Evolutionary conservation across 179 eudicot species (phyloP).

Genomic region (Amaranthus tricolor): DNA sequence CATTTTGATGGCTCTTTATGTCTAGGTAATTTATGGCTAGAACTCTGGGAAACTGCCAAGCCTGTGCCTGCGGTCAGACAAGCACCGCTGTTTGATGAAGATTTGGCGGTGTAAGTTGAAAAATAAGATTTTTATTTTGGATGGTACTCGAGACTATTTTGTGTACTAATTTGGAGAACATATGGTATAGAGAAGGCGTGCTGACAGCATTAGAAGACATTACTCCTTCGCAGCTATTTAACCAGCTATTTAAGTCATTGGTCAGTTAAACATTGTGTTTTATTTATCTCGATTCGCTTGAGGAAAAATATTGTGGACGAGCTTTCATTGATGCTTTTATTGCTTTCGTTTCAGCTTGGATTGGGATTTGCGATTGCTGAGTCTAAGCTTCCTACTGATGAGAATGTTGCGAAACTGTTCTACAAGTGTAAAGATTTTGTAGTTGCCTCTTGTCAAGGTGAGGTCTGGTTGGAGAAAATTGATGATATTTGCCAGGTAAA

Average conservation of each 20-base stretch:
- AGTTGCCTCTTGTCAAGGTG: constrained; percentile 60
- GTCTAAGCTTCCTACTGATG: constrained; percentile 51
- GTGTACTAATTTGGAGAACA: constrained; percentile 20
- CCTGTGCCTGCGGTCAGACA: constrained; percentile 92
- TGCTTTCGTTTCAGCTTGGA: constrained; percentile 56
- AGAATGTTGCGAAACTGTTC: constrained; percentile 56
- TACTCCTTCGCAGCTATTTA: constrained; percentile 68
- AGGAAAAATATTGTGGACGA: not conserved
- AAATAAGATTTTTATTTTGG: not conserved
- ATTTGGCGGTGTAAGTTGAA: constrained; percentile 79
- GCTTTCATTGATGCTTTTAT: constrained; percentile 3
- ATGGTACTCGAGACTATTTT: not conserved
- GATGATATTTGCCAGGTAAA: constrained; percentile 93
- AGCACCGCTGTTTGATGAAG: constrained; percentile 91
- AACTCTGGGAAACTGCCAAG: constrained; percentile 95
- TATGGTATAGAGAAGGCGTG: constrained; percentile 67
- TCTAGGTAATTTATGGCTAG: constrained; percentile 95
- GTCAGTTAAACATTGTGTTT: constrained; percentile 43
- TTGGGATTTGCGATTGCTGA: constrained; percentile 77
- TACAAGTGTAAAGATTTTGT: constrained; percentile 79
- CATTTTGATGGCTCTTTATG: constrained; percentile 15
- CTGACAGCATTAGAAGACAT: constrained; percentile 58
- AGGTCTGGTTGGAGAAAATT: constrained; percentile 65
- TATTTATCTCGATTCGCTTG: not conserved
- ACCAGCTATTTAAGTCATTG: constrained; percentile 75